Conservation (phyloP, 495 filamentous ascomycete species). For the Polyplosphaeria fusca region DNA sequence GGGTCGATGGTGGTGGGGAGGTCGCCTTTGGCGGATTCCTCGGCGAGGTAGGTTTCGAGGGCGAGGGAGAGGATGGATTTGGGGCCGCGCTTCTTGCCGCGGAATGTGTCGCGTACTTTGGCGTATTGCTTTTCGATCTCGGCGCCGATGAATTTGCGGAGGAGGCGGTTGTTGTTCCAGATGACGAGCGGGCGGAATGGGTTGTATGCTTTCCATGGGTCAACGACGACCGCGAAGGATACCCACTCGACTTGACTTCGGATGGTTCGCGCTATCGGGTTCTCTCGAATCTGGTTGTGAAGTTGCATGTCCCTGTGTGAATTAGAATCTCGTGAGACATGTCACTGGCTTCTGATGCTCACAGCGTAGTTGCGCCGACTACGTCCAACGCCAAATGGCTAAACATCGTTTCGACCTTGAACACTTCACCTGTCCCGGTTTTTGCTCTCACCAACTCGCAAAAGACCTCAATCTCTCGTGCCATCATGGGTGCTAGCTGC, state of each 20-base stretch:
- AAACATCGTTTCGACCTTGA: background rate
- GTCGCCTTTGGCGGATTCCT: background rate
- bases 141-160: background rate
- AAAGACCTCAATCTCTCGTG: constrained; percentile 36
- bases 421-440: background rate
- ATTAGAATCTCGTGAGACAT: background rate
- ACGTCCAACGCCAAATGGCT: background rate
- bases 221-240: constrained; percentile 28
- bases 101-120: background rate
- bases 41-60: background rate
- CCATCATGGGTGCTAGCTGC: constrained; percentile 36
- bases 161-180: background rate
- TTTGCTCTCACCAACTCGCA: constrained; percentile 22
- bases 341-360: background rate
- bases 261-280: background rate
- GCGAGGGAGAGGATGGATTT: constrained; percentile 3
- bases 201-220: background rate
- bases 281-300: background rate
- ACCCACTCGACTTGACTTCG: constrained; percentile 30
- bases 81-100: background rate
- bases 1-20: background rate
- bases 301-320: background rate
- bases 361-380: background rate
- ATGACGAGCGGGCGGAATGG: background rate
- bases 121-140: background rate